These are phyloP conservation scores for Nissolia schottii DNA, from an alignment of 306 rosid species.

Conservation along the genomic window DNA sequence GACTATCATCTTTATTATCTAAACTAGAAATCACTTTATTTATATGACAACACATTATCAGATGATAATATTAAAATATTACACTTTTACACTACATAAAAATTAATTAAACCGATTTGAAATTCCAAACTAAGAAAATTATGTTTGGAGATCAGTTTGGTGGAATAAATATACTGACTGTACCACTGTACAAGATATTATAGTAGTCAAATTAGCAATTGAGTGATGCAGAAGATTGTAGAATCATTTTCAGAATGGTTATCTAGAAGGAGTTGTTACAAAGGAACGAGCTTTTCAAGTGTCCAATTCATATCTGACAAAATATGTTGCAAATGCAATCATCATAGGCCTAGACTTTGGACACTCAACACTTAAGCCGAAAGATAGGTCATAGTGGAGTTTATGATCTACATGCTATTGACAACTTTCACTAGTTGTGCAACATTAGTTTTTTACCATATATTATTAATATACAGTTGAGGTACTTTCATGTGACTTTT, in stretches of 20 bases:
- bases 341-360: slow-evolving; percentile 21
- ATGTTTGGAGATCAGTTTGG: slow-evolving; percentile 21
- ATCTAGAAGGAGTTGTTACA: slow-evolving; percentile 33
- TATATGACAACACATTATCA: too few relatives aligned
- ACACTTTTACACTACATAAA: too few relatives aligned
- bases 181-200: slow-evolving; percentile 16
- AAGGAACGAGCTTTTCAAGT: background rate
- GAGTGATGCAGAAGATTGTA: slow-evolving; percentile 38
- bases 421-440: slow-evolving; percentile 30
- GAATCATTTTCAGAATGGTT: slow-evolving; percentile 19
- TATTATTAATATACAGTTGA: too few relatives aligned
- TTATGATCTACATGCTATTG: slow-evolving; percentile 39
- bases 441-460: too few relatives aligned
- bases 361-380: slow-evolving; percentile 59
- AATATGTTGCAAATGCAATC: slow-evolving; percentile 31
- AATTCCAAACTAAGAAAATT: slow-evolving; percentile 21
- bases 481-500: slow-evolving; percentile 13
- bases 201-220: background rate
- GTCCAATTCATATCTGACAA: slow-evolving; percentile 32
- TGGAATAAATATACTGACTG: slow-evolving; percentile 34
- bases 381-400: slow-evolving; percentile 52
- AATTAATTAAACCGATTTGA: too few relatives aligned
- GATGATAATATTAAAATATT: too few relatives aligned
- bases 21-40: too few relatives aligned
- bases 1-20: too few relatives aligned